Base-by-base conservation (phyloP, 2,329 filamentous ascomycete species). In the Arthroderma sp. region DNA sequence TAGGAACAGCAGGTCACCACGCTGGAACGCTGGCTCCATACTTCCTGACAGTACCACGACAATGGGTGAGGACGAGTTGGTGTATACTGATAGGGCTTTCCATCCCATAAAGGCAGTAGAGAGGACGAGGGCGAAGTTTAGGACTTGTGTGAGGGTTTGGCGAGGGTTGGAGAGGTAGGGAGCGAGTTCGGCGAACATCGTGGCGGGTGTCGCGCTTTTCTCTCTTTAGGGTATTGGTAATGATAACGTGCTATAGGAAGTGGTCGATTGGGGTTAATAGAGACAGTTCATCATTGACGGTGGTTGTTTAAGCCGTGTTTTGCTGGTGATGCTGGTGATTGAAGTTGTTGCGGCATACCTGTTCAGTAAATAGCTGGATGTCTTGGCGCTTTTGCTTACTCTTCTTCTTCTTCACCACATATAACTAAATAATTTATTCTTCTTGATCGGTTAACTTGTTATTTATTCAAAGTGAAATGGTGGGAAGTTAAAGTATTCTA, bases 31-130 rank as follows among this genome's bases (percentile, higher is more conserved):
- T 0, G 82, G 82, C 65, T 85, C 82, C 82, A 85, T 85, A 56
- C 77, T 81, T n/a, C 82, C 82, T 15, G 81, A 84, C 2, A 85
- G 73, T 4, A 84, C 82, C 15, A 85, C 82, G 28, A 85, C 82
- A 62, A 85, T 84, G 1, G 82, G 82, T 8, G 82, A 86, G 11
- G 85, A 82, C 4, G 84, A 87, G 67, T 93, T 85, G 58, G 86
- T 83, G 62, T 82, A 75, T 31, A 95, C 82, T 7, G 86, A 91
- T 59, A 96, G 82, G 8, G 87, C 88, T 73, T 95, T 95, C 90
- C 86, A 89, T 76, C 95, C 83, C 90, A 95, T 95, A 70, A 95
- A 95, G 0, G 91, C 90, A 1, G 88, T 93, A 8, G 86, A 90
- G 54, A 95, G 81, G 61, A 95, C 88, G 62, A 96, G 82, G 58